These are phyloP conservation scores for Aspergillus ustus DNA, from an alignment of 2,329 filamentous ascomycete species.

Conservation along the genomic window DNA sequence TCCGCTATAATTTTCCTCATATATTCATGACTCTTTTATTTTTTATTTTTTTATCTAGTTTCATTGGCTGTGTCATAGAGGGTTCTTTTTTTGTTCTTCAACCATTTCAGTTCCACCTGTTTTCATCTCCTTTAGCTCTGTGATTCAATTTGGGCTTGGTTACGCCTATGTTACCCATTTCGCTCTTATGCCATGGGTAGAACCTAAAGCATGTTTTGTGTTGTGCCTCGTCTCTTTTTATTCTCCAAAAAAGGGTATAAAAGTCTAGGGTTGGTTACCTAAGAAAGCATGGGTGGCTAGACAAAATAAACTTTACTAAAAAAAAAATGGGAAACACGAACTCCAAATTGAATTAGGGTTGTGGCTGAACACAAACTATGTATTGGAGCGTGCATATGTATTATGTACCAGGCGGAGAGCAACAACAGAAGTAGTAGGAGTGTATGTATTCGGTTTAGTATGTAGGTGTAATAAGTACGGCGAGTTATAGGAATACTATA, in stretches of 20 bases:
- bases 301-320: not conserved
- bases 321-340: not conserved
- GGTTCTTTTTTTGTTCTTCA: not conserved
- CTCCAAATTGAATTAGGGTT: not conserved
- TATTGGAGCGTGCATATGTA: not conserved
- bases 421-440: not conserved
- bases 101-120: not conserved
- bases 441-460: not conserved
- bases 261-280: not conserved
- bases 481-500: not conserved
- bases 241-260: not conserved
- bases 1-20: constrained; percentile 9
- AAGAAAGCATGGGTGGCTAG: not conserved
- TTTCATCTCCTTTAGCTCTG: not conserved
- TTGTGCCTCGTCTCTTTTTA: not conserved
- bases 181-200: not conserved
- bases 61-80: not conserved
- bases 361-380: not conserved
- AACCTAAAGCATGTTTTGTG: not conserved
- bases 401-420: not conserved
- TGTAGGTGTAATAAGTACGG: not conserved
- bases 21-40: constrained; percentile 11
- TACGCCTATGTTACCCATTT: not conserved
- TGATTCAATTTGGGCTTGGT: not conserved
- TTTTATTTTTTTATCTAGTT: constrained; percentile 16